Evolutionary conservation across 805 yeast species (phyloP).

Genomic region (Zygoascus biomembranicola): DNA sequence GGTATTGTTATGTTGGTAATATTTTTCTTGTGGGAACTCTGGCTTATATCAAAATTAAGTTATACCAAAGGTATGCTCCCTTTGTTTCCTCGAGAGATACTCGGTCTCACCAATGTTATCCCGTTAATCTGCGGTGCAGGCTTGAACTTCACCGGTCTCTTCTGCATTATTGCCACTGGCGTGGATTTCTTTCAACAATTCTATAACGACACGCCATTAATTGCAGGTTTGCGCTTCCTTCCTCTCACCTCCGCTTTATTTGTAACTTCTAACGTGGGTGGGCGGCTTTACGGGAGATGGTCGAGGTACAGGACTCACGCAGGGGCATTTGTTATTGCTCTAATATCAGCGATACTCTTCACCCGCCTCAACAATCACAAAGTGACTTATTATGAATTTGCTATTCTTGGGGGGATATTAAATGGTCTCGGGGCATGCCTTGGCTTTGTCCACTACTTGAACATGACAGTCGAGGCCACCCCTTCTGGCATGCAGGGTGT

Average conservation of each 20-base stretch:
- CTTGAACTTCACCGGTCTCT: background rate
- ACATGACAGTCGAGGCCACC: background rate
- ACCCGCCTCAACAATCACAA: background rate
- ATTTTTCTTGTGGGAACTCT: constrained; percentile 13
- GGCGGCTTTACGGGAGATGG: background rate
- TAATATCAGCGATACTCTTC: background rate
- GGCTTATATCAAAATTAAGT: background rate
- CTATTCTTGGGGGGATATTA: background rate
- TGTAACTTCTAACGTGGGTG: background rate
- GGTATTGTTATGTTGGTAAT: constrained; percentile 16
- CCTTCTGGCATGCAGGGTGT: background rate
- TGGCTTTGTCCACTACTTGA: background rate
- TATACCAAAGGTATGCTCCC: background rate
- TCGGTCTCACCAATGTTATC: background rate
- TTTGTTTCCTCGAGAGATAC: background rate
- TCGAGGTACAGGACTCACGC: background rate
- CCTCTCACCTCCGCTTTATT: background rate
- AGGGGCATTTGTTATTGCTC: background rate
- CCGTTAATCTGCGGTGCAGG: background rate
- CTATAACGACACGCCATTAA: background rate
- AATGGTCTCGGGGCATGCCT: background rate
- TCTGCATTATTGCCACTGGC: background rate
- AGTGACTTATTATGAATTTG: background rate
- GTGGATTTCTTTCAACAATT: background rate
- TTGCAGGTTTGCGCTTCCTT: background rate